Conservation (phyloP, 2,329 filamentous ascomycete species). For the Aureobasidium lini region DNA sequence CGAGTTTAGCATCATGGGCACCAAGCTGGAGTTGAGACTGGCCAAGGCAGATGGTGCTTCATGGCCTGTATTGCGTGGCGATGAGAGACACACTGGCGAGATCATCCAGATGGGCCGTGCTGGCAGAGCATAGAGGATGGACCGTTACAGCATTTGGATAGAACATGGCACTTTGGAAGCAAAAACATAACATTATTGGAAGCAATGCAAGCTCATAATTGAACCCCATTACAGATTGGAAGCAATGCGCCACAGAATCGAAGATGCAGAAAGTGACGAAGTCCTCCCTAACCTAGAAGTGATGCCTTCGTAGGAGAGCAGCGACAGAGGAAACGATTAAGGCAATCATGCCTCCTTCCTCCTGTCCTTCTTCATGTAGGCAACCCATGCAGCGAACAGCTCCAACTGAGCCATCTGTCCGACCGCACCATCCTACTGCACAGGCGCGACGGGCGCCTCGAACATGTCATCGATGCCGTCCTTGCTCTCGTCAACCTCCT, state of each 20-base stretch:
- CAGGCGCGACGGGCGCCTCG: conserved; percentile 21
- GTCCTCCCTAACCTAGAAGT: neutral
- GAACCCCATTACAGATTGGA: neutral
- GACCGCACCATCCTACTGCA: conserved; percentile 1
- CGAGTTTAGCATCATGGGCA: conserved; percentile 73
- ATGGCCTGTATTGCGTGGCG: conserved; percentile 78
- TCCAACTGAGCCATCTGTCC: neutral
- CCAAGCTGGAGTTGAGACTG: conserved; percentile 77
- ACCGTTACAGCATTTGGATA: neutral
- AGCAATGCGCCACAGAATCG: neutral
- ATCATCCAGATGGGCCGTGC: conserved; percentile 87
- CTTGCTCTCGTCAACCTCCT: conserved; percentile 47
- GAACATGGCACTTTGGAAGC: neutral
- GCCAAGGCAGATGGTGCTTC: conserved; percentile 65
- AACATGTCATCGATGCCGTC: conserved; percentile 44
- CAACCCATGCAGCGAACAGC: neutral
- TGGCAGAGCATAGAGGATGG: conserved; percentile 40
- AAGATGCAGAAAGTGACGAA: neutral
- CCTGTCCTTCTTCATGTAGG: neutral
- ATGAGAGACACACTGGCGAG: conserved; percentile 65
- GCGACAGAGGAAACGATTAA: neutral
- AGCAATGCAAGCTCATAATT: neutral
- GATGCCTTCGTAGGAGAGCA: neutral
- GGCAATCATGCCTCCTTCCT: neutral
- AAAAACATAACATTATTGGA: neutral